Base-by-base conservation (phyloP, 2,329 filamentous ascomycete species). In the Elsinoe batatas region DNA sequence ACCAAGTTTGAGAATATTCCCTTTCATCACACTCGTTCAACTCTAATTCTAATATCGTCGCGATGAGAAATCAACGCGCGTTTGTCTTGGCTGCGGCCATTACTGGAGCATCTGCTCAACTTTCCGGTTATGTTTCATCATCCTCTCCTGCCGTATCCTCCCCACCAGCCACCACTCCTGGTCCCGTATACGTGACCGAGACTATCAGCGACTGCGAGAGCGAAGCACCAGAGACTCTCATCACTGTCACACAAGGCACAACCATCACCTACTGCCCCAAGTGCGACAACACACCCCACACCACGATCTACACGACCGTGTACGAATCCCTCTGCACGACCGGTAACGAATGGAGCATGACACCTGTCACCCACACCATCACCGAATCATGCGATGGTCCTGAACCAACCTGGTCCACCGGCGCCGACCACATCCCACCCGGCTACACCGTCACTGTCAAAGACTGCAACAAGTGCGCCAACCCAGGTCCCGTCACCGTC, bases 81-180 rank as follows among this genome's bases (percentile, higher is more conserved):
- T 37, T 51, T 13, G 47, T 51, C 33, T 38, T 51, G 33, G 47
- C 47, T 26, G 47, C 47, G 47, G 47, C 35, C 32, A 38, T 51
- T 18, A 37, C 47, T 11, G 35, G 47, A 13, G 35, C 47, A 20
- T 35, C 47, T 18, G 47, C 47, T 35, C 47, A 51, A 38, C 33
- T 51, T 15, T 38, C 47, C 11, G 47, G 26, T 17, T 51, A 51
- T 20, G 32, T 36, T 30, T 96, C 62, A 85, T 85, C 53, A 76
- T 96, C 73, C 80, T 90, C 71, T 95, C 95, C 87, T 79, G 79
- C 62, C 47, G 12, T 33, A 3, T 55, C 53, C 26, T 44, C 53
- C 11, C 12, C 22, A 30, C 42, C 26, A n/a, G 13, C 26, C 17
- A 55, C 33, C 20, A 55, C 42, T 2, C 17, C 53, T 11, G 38